phyloP scores from a whole-genome alignment of 83 land plant genomes.

The Isoetes engelmannii region DNA sequence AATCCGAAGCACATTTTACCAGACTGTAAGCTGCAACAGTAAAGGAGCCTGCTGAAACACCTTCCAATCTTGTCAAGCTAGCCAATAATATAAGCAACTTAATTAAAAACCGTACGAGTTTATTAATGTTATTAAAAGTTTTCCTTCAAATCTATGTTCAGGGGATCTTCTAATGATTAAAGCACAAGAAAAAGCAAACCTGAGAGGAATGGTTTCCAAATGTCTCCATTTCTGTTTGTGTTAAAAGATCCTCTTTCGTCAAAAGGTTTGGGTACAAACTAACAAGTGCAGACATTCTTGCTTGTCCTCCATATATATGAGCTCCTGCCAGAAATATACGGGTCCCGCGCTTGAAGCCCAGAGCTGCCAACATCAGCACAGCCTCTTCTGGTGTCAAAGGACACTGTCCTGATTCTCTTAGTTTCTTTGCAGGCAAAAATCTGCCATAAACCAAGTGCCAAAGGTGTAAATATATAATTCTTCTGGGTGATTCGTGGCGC shows the following conservation, averaged over 20 bases:
- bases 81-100: too few species aligned
- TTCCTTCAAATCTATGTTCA: too few species aligned
- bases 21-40: too few species aligned
- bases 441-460: constrained; percentile 26
- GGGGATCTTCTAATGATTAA: not conserved
- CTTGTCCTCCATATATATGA: constrained; percentile 72
- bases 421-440: constrained; percentile 45
- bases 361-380: constrained; percentile 83
- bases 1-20: too few species aligned
- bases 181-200: constrained; percentile 35
- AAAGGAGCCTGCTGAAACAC: too few species aligned
- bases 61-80: too few species aligned
- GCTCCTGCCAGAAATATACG: constrained; percentile 83
- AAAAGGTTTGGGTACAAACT: constrained; percentile 79
- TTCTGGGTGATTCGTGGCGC: not conserved
- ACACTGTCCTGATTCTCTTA: constrained; percentile 71
- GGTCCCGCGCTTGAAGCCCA: constrained; percentile 86
- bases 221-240: constrained; percentile 60
- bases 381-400: constrained; percentile 95
- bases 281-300: constrained; percentile 64
- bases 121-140: too few species aligned
- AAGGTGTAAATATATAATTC: not conserved
- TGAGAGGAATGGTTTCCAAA: constrained; percentile 81
- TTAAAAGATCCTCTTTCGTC: constrained; percentile 86
- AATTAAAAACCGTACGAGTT: too few species aligned